A percentile compares a stretch with the other conserved stretches of the same genome.
These are phyloP conservation scores for Fraxinus pennsylvanica DNA, from an alignment of 257 asterid genomes.

Conservation along the genomic window DNA sequence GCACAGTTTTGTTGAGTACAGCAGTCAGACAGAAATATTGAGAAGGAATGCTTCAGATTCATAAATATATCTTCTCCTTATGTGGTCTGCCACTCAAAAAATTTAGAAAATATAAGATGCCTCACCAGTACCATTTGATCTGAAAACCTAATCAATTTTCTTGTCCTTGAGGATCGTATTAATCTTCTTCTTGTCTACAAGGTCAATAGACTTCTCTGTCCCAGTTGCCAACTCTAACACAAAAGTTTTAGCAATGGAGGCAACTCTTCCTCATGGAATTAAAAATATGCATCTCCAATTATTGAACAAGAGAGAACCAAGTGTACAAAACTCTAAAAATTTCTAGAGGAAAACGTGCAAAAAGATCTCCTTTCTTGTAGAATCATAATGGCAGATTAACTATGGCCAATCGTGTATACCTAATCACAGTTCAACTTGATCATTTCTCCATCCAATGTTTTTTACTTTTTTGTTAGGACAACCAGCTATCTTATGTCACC, in stretches of 20 bases:
- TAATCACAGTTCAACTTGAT: too few species aligned
- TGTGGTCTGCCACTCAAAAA: neutral
- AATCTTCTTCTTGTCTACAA: neutral
- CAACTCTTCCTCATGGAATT: neutral
- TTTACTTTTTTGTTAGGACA: neutral
- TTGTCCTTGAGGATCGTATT: neutral
- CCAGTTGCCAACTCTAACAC: neutral
- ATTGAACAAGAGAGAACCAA: too few species aligned
- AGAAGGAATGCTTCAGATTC: neutral
- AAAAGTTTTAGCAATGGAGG: neutral
- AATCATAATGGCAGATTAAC: too few species aligned
- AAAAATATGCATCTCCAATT: too few species aligned
- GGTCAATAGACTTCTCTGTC: neutral
- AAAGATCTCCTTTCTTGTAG: too few species aligned
- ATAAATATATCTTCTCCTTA: neutral
- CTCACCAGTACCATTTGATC: neutral
- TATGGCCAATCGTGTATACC: too few species aligned
- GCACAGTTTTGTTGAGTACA: slow-evolving; percentile 22
- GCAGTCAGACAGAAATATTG: neutral
- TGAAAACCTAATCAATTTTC: neutral
- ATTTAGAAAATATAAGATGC: neutral
- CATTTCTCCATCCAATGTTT: too few species aligned
- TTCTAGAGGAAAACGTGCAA: too few species aligned
- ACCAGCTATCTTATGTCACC: neutral
- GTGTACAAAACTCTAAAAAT: too few species aligned